Base-by-base conservation (phyloP, 139 green algal species). In the Pseudopediastrum boryanum region DNA sequence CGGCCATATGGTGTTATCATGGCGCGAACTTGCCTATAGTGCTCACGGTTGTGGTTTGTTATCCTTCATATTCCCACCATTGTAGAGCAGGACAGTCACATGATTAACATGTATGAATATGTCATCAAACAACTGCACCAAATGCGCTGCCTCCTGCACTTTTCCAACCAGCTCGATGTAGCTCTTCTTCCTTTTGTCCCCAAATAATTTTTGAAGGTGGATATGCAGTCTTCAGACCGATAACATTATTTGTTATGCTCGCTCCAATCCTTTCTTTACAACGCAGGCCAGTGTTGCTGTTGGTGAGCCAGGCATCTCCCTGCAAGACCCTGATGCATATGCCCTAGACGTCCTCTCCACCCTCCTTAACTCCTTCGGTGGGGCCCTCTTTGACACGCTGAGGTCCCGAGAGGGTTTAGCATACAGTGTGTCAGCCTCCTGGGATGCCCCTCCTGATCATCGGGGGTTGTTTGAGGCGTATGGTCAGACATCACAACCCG, bases 321-420 rank as follows among this genome's bases (percentile, higher is more conserved):
- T 94, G 41, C 58, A 59, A 4, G 90, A 97, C 71, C 87, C 87
- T 0, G 92, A 94, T 59, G 56, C 78, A 19, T 85, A 70, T 13
- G 52, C 87, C 0, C 83, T 97, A 44, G 90, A 94, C 33, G 82
- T 94, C 51, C 83, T 95, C 42, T 59, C 43, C 29, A 46, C 67
- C 6, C 79, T 92, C 13, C 86, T 96, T 66, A 97, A 96, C 74
- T 84, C 69, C 29, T 97, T 97, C 81, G 93, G 93, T 0, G 92
- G 92, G 5, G 41, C 80, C 33, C 89, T 97, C 2, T 97, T 97
- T 72, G 85, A 97, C 78, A 54, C 88, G 67, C 72, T 91, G 58
- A 21, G 79, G 1, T 56, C 83, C 1, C 78, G 85, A 31, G 84
- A 94, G 79, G 93, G 92, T 0, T 84, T 97, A 65, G 91, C 91